A percentile compares a stretch with the other conserved stretches of the same genome.
Conservation (phyloP, 106 monocot genomes). For the Dendrobium nobile region DNA sequence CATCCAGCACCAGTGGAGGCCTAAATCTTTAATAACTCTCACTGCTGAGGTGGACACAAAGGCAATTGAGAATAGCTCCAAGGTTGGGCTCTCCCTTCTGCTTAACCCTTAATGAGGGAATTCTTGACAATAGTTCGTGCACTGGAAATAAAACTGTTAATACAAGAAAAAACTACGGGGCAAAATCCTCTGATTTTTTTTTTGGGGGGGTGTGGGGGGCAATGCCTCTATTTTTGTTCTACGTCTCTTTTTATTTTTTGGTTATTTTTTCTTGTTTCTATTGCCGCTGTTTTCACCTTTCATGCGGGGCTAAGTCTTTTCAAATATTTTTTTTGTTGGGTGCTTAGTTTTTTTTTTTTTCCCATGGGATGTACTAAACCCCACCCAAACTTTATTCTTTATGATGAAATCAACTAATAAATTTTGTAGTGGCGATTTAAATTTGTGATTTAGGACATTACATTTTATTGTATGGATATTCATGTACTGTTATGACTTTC, state of each 20-base stretch:
- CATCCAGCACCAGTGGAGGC: slow-evolving; percentile 84
- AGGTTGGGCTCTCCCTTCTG: slow-evolving; percentile 67
- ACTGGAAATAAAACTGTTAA: too few species aligned
- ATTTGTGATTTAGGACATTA: too few species aligned
- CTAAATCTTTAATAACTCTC: slow-evolving; percentile 75
- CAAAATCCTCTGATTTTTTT: neutral
- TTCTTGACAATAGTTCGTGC: neutral
- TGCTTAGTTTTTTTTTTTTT: too few species aligned
- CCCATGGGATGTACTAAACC: too few species aligned
- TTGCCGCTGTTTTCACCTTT: too few species aligned
- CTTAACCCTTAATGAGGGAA: slow-evolving; percentile 57
- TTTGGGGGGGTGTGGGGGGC: too few species aligned
- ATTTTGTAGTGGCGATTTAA: too few species aligned
- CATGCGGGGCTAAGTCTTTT: neutral
- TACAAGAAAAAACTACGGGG: neutral
- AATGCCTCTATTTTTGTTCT: neutral
- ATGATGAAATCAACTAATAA: too few species aligned
- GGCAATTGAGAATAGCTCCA: slow-evolving; percentile 78
- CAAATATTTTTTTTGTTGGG: neutral
- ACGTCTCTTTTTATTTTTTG: neutral
- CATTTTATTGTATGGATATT: too few species aligned
- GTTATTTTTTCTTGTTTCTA: neutral
- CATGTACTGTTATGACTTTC: too few species aligned
- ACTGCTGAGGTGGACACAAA: slow-evolving; percentile 86
- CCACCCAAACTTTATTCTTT: too few species aligned